Evolutionary conservation across 2,329 filamentous ascomycete genomes (phyloP), one percentile per base, ranked within the genome.

Genomic region (Alternaria postmessia): DNA sequence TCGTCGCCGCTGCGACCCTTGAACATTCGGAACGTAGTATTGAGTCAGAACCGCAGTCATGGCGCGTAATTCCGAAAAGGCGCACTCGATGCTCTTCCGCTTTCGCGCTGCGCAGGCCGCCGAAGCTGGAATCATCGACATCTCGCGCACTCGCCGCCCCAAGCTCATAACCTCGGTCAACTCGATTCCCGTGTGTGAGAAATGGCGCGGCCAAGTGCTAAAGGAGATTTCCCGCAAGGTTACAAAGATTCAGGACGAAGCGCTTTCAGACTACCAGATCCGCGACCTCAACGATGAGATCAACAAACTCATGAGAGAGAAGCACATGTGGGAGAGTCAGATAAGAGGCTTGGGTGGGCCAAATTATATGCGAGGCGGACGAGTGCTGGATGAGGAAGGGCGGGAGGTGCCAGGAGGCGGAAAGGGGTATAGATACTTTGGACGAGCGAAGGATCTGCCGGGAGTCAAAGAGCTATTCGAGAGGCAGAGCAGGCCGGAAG

Each of bases 51-150:
- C 65, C 66, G 57, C 68, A 72, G 72, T 48, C 68, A 75, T 76
- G 94, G 94, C 94, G 76, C 94, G 94, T 77, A 97, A 98, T 81
- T 94, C 92, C 46, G 94, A 98, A 86, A 99, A 98, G 81, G 94
- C 95, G 75, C 95, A 99, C 85, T 97, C 94, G 48, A 99, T 99
- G 94, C 94, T 99, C 80, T 99, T 97, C 84, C 94, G 95, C 85
- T 99, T 99, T 85, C 93, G 95, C 79, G 95, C 96, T 76, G 92
- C 94, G 72, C 95, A 98, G 87, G 94, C 94, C 68, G 93, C 93
- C 66, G 94, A 97, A 82, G 87, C 97, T 48, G 94, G 94, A 75
- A 97, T 98, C 80, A 92, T 99, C 81, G 94, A 98, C 83, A 91
- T 91, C 28, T 91, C 93, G 60, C 92, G 94, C 63, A 91, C 93